Evolutionary conservation across 139 green algal genomes (phyloP).

Genomic region (Mesostigma viride): DNA sequence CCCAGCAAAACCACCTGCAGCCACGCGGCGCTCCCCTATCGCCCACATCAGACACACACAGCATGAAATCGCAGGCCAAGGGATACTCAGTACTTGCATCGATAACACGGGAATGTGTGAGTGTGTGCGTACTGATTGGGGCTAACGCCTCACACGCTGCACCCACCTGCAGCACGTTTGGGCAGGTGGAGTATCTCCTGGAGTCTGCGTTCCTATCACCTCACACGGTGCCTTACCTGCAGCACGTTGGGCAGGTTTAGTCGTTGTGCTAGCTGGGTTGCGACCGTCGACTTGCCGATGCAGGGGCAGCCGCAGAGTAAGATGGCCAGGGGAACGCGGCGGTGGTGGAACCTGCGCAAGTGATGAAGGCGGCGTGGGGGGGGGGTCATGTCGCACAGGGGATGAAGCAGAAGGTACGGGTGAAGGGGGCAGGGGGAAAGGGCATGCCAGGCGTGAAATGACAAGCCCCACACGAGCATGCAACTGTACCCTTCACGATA

Average conservation of each 20-base stretch:
- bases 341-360: constrained; percentile 27
- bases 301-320: constrained; percentile 67
- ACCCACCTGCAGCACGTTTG: too few relatives aligned
- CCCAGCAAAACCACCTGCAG: too few relatives aligned
- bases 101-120: too few relatives aligned
- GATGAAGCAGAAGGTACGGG: too few relatives aligned
- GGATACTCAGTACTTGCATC: too few relatives aligned
- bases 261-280: constrained; percentile 74
- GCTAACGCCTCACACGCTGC: constrained; percentile 43
- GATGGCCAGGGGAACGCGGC: constrained; percentile 62
- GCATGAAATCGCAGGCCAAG: too few relatives aligned
- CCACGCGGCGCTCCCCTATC: too few relatives aligned
- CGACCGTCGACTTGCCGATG: constrained; percentile 76
- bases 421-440: too few relatives aligned
- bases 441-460: not conserved
- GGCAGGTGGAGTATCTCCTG: not conserved
- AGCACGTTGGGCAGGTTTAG: constrained; percentile 91
- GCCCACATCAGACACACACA: too few relatives aligned
- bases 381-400: not conserved
- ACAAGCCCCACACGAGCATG: not conserved
- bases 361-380: not conserved
- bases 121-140: constrained; percentile 41
- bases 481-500: too few relatives aligned
- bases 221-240: constrained; percentile 11
- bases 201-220: not conserved